Percentiles rank a stretch among this genome's conserved stretches.
Evolutionary conservation across 2,329 filamentous ascomycete species (phyloP).

Genomic region (Cephalotrichum gorgonifer): DNA sequence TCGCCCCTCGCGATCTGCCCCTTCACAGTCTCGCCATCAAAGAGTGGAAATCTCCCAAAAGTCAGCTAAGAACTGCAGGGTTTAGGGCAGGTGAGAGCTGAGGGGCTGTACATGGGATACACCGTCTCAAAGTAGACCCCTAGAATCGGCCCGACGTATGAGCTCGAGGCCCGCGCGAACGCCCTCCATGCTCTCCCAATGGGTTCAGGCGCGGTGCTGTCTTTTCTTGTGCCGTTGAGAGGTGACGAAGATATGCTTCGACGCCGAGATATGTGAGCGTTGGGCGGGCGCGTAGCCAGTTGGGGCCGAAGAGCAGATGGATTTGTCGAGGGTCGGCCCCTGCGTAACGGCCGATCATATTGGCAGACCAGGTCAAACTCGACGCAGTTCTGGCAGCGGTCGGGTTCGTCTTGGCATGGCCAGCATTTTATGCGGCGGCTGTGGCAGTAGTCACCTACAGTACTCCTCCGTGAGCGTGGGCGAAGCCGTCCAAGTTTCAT

Average conservation of each 20-base stretch:
- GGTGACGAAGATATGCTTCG: background rate
- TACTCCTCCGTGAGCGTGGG: too few relatives aligned
- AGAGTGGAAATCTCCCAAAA: constrained; percentile 30
- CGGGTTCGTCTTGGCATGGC: constrained; percentile 21
- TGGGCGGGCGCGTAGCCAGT: background rate
- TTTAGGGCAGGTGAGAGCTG: background rate
- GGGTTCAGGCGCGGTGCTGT: background rate
- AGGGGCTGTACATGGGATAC: constrained; percentile 29
- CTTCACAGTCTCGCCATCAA: constrained; percentile 33
- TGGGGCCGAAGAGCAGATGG: background rate
- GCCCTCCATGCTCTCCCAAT: constrained; percentile 2
- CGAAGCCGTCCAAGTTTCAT: too few relatives aligned
- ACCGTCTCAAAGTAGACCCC: constrained; percentile 41
- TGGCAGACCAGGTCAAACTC: constrained; percentile 39
- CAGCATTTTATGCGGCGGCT: constrained; percentile 13
- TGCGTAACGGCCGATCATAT: constrained; percentile 14
- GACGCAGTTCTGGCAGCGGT: constrained; percentile 35
- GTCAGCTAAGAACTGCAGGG: background rate
- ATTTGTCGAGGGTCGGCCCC: background rate
- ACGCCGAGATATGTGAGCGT: constrained; percentile 1
- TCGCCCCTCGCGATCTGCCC: constrained; percentile 27
- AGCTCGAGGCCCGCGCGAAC: constrained; percentile 3
- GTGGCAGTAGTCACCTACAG: constrained; percentile 34
- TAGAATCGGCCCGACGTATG: constrained; percentile 21
- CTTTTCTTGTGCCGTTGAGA: background rate